Conservation (phyloP, 805 yeast genomes). For the Schwanniomyces sp. region DNA sequence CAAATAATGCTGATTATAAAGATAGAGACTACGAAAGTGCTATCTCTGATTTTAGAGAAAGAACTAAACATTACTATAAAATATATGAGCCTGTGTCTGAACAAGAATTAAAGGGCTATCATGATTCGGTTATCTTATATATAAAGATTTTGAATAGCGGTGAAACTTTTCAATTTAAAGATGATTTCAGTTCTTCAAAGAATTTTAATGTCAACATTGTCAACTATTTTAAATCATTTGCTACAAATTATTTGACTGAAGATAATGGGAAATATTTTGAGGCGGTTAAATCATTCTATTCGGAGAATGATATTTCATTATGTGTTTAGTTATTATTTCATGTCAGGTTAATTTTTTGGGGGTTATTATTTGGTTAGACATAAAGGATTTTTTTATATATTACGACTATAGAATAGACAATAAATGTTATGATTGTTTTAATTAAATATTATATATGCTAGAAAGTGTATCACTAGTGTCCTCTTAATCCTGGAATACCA, state of each 20-base stretch:
- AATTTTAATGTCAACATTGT: conserved; percentile 5
- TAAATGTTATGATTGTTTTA: background rate
- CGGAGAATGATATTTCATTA: background rate
- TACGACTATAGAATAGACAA: background rate
- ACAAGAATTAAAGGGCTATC: conserved; percentile 21
- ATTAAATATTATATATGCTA: background rate
- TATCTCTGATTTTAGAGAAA: conserved; percentile 56
- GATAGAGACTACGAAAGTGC: conserved; percentile 52
- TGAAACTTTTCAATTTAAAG: conserved; percentile 7
- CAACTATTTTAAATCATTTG: conserved; percentile 9
- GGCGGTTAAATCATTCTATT: conserved; percentile 23
- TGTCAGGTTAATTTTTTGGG: background rate
- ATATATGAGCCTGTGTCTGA: conserved; percentile 30
- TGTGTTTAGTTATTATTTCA: background rate
- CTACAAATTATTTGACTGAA: conserved; percentile 15
- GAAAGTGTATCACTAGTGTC: conserved; percentile 8
- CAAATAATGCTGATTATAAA: conserved; percentile 60
- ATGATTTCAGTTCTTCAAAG: background rate
- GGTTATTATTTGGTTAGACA: background rate
- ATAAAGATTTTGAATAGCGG: conserved; percentile 28
- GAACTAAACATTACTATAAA: conserved; percentile 52
- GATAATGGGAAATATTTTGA: conserved; percentile 25
- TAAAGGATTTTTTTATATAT: background rate
- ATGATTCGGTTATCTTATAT: conserved; percentile 17
- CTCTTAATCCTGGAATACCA: conserved; percentile 16